Evolutionary conservation across 805 yeast genomes (phyloP), one percentile per base, ranked within the genome.

Genomic region (Torulaspora quercuum): DNA sequence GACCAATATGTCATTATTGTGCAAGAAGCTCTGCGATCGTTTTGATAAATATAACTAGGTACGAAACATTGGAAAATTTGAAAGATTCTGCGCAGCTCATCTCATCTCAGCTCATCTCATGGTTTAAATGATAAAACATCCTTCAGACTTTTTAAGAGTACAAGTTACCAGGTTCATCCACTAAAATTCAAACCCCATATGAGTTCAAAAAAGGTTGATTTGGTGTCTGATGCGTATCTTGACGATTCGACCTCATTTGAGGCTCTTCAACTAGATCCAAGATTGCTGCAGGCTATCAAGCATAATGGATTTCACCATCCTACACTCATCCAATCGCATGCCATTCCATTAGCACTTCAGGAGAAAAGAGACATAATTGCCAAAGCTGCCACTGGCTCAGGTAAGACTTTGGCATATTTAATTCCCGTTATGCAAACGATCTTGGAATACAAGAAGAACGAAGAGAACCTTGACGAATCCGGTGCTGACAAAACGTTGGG

Each of bases 311-410:
- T 80, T 67, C 75, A 72, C 36, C 78, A 82, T 55, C 97, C 98
- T 7, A 92, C 97, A 1, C 71, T 87, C 39, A 82, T 92, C 37
- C 98, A 92, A 64, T 75, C 94, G 6, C 80, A 80, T 55, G 83
- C 95, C n/a, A 86, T 92, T 42, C 95, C 95, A 27, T 66, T 92
- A 33, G 96, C 98, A 1, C 64, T 92, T 35, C 83, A 86, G 46
- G 92, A 90, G 49, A 84, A 82, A 56, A 81, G 88, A 65, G 97
- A 90, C 59, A 82, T 90, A 46, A 82, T 90, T 30, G 97, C 97
- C 24, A 80, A 84, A 57, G 96, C 97, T 5, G 78, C 86, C 16
- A 90, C 98, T 0, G 98, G 98, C 3, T 83, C 95, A 6, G 97
- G 97, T 47, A 90, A 90, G 62, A 90, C 97, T 0, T 84, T 86